These are phyloP conservation scores for Oidiodendron maius DNA, from an alignment of 495 filamentous ascomycete species.

Conservation along the genomic window DNA sequence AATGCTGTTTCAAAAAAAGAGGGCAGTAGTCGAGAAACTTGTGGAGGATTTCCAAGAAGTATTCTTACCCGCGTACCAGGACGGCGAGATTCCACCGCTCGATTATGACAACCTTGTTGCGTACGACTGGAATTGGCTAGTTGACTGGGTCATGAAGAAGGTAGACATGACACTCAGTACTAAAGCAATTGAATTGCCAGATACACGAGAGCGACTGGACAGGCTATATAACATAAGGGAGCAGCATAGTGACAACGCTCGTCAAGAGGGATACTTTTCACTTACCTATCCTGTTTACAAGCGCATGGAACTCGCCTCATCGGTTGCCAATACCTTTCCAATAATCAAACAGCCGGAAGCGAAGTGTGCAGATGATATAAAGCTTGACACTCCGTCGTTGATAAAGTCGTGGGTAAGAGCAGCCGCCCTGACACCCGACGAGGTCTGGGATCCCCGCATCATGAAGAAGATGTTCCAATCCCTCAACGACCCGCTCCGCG, in stretches of 20 bases:
- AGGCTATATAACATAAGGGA: slow-evolving; percentile 28
- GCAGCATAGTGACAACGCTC: slow-evolving; percentile 24
- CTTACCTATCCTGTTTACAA: slow-evolving; percentile 36
- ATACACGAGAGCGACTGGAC: slow-evolving; percentile 27
- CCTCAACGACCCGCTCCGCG: slow-evolving; percentile 29
- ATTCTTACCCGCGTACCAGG: slow-evolving; percentile 72
- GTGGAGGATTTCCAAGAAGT: slow-evolving; percentile 69
- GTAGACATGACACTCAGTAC: slow-evolving; percentile 25
- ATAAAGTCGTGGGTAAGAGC: slow-evolving; percentile 60
- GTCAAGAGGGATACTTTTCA: slow-evolving; percentile 38
- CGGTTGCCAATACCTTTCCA: slow-evolving; percentile 14
- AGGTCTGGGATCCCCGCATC: slow-evolving; percentile 35
- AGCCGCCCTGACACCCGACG: slow-evolving; percentile 45
- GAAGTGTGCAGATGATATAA: background rate
- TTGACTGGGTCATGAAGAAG: slow-evolving; percentile 59
- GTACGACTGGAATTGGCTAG: slow-evolving; percentile 72
- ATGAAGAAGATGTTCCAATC: slow-evolving; percentile 38
- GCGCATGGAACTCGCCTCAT: slow-evolving; percentile 27
- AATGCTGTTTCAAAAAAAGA: slow-evolving; percentile 49
- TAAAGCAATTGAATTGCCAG: slow-evolving; percentile 23
- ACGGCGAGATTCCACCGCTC: slow-evolving; percentile 59
- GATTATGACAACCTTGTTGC: slow-evolving; percentile 62
- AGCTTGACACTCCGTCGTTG: slow-evolving; percentile 24
- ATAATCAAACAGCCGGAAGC: background rate
- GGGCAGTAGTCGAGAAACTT: slow-evolving; percentile 59